Evolutionary conservation across 2,329 filamentous ascomycete species (phyloP).

Genomic region (Fusarium paranaense): DNA sequence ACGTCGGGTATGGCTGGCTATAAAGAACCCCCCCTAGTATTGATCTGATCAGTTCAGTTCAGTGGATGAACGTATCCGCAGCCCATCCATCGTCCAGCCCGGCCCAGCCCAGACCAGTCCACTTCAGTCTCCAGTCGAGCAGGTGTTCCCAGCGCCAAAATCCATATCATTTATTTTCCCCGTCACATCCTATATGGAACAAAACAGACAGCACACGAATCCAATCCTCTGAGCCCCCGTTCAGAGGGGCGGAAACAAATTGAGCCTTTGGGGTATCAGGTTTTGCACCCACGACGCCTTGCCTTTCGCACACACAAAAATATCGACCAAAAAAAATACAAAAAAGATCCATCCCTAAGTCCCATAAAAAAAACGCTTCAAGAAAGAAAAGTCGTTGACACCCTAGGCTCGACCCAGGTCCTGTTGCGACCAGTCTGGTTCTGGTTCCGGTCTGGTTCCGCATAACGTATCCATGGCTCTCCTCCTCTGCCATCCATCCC

Average conservation of each 20-base stretch:
- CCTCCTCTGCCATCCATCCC: background rate
- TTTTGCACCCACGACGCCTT: background rate
- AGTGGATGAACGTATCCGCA: background rate
- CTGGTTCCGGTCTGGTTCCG: slow-evolving; percentile 11
- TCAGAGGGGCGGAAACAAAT: background rate
- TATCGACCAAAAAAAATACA: background rate
- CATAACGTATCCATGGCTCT: background rate
- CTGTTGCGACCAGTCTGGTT: slow-evolving; percentile 35
- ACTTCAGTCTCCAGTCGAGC: background rate
- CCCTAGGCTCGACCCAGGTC: slow-evolving; percentile 29
- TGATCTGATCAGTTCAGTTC: background rate
- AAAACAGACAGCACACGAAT: background rate
- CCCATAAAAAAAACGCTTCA: background rate
- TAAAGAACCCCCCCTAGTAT: background rate
- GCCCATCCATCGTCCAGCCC: background rate
- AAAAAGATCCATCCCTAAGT: background rate
- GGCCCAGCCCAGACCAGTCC: background rate
- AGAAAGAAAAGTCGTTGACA: slow-evolving; percentile 10
- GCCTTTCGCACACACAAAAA: background rate
- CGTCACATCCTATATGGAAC: background rate
- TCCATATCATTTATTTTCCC: background rate
- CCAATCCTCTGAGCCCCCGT: background rate
- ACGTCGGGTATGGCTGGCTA: background rate
- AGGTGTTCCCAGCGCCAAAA: background rate
- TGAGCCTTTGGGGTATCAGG: background rate